Percentiles rank a stretch among this genome's conserved stretches.
phyloP scores from a whole-genome alignment of 2,329 filamentous ascomycete genomes.

The Celoporthe dispersa region DNA sequence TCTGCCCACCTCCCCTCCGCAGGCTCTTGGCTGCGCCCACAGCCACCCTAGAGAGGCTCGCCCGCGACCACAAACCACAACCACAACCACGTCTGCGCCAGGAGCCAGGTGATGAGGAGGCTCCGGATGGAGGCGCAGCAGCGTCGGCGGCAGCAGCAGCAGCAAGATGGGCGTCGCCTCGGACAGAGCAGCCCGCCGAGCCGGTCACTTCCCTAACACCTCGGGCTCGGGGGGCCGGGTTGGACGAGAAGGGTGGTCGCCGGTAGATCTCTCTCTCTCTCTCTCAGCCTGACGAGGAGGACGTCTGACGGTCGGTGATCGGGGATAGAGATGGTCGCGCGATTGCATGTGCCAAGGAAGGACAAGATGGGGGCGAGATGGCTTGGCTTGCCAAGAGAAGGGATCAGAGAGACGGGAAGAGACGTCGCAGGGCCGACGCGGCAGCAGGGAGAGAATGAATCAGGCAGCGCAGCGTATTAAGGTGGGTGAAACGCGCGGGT shows the following conservation, averaged over 20 bases:
- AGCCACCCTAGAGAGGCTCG: conserved; percentile 19
- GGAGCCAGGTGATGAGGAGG: conserved; percentile 14
- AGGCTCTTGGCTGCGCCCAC: conserved; percentile 18
- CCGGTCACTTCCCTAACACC: background rate
- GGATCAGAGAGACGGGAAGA: conserved; percentile 24
- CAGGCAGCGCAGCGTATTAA: background rate
- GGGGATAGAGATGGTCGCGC: conserved; percentile 13
- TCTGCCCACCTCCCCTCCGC: background rate
- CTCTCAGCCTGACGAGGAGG: conserved; percentile 14
- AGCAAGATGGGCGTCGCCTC: background rate
- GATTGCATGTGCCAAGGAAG: conserved; percentile 41
- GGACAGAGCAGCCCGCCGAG: background rate
- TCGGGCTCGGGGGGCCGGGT: conserved; percentile 7
- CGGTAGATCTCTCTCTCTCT: conserved; percentile 8
- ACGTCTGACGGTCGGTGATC: conserved; percentile 3
- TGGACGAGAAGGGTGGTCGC: background rate
- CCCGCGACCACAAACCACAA: background rate
- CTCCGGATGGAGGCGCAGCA: conserved; percentile 6
- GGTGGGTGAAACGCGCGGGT: conserved; percentile 14
- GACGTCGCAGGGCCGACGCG: conserved; percentile 23
- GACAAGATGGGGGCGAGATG: conserved; percentile 31
- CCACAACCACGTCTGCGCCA: background rate
- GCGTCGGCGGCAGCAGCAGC: no score
- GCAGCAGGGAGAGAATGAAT: conserved; percentile 7
- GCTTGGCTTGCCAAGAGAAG: conserved; percentile 31